Evolutionary conservation across 495 filamentous ascomycete species (phyloP), one percentile per base, ranked within the genome.

Genomic region (Talaromyces trachyspermus): DNA sequence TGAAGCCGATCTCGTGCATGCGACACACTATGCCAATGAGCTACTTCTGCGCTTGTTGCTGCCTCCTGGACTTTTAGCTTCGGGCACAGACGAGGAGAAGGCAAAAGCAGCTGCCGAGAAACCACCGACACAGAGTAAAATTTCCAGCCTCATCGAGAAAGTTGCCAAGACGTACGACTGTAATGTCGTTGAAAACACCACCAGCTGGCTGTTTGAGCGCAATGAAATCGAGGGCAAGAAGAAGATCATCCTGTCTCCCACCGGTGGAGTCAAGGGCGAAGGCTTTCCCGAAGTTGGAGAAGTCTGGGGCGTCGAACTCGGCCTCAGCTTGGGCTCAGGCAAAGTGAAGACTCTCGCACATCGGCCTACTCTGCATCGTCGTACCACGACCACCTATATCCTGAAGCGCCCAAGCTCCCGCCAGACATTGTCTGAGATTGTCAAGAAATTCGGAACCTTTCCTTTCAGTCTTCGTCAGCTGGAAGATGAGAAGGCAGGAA

Each of bases 221-320:
- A 95, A 97, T 65, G 92, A 97, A 63, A 98, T 98, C 54, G 92
- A 98, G 71, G 85, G 84, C 49, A 86, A 86, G 74, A 98, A 98
- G 82, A 96, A 95, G 80, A 94, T 98, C 61, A 92, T 98, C 43
- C 70, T 98, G 20, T 75, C 86, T 15, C 89, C 94, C 24, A 85
- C 84, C 43, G 86, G 95, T 59, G 71, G 76, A 52, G 81, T 86
- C 57, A 95, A 92, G 70, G 89, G 89, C 40, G 92, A 98, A 58
- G 92, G 92, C 53, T 60, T 80, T 33, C 88, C 92, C 30, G 92
- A 95, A 55, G 75, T 96, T 43, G 88, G 88, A 52, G 92, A 98
- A 60, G 91, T 92, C 53, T 98, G 92, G 92, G 92, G 92, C 64
- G 88, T 97, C 26, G 92, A 98, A 75, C 78, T 95, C 59, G 89